Evolutionary conservation across 257 asterid species (phyloP).

Genomic region (Solanum sejunctum): DNA sequence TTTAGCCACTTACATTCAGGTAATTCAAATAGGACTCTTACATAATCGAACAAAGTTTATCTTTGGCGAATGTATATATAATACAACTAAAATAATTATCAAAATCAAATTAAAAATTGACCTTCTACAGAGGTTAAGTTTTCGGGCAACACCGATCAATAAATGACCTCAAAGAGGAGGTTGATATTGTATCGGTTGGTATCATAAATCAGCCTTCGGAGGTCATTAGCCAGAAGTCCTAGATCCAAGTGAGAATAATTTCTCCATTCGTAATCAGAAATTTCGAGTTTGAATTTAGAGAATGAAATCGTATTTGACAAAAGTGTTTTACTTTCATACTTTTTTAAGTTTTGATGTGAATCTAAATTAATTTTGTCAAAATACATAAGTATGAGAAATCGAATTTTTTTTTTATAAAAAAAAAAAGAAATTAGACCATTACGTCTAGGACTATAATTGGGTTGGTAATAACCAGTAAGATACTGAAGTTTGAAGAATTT

Average conservation of each 20-base stretch:
- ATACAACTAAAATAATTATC: background rate
- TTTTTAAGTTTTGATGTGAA: background rate
- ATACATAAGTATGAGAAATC: background rate
- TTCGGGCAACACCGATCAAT: background rate
- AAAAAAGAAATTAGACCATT: background rate
- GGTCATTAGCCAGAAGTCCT: background rate
- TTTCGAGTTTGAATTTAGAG: accelerated
- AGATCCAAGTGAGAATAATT: background rate
- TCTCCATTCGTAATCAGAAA: background rate
- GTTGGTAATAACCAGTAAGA: background rate
- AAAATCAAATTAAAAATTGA: background rate
- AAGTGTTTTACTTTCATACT: background rate
- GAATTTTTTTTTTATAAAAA: no score
- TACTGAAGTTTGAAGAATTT: background rate
- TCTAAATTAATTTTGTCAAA: background rate
- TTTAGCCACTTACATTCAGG: background rate
- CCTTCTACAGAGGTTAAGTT: accelerated
- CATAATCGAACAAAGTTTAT: background rate
- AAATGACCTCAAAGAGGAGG: background rate
- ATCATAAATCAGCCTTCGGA: background rate
- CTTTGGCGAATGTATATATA: background rate
- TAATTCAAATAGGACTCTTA: background rate
- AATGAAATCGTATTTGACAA: background rate
- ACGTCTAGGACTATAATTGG: background rate
- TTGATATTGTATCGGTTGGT: background rate